Evolutionary conservation across 345 rosid species (phyloP), one percentile per base, ranked within the genome.

Genomic region (Murraya koenigii): DNA sequence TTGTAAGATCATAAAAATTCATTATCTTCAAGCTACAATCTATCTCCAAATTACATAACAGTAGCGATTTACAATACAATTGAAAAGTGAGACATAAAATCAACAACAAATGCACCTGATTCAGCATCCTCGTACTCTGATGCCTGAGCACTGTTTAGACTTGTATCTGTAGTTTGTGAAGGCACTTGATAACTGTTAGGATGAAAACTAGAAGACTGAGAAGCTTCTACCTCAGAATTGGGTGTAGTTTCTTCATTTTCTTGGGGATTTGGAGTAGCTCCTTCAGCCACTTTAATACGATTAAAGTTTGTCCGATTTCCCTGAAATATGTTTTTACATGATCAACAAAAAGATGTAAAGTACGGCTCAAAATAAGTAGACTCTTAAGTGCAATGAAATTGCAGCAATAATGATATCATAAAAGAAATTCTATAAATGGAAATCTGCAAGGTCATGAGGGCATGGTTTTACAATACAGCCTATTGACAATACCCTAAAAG

Each of bases 81-180:
- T 14, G 35, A 71, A 65, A 71, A 55, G 47, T 30, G n/a, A 81
- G 54, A 47, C 41, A 61, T 9, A 55, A 54, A 52, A 63, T 67
- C 25, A 35, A 79, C 72, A 80, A 64, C 69, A 58, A 76, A 71
- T 52, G 61, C 73, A 90, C 99, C 97, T 88, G 99, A 93, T 84
- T 95, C 94, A 60, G 86, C 93, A 81, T 95, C 99, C 82, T 89
- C 98, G 80, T 83, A 84, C 82, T 90, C 96, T 44, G 96, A 88
- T 54, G 92, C 86, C 28, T 86, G 93, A 83, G 86, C 82, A 73
- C 90, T 87, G 80, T 76, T 89, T 79, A 85, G 83, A 83, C 93
- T 91, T 76, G 87, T 84, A 81, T 90, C 94, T 8, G 88, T 88
- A 35, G 91, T 81, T 75, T 86, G 90, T 62, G 98, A 84, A 74